Conservation (phyloP, 192 early-diverging fungal species). For the Phlyctochytrium arcticum region DNA sequence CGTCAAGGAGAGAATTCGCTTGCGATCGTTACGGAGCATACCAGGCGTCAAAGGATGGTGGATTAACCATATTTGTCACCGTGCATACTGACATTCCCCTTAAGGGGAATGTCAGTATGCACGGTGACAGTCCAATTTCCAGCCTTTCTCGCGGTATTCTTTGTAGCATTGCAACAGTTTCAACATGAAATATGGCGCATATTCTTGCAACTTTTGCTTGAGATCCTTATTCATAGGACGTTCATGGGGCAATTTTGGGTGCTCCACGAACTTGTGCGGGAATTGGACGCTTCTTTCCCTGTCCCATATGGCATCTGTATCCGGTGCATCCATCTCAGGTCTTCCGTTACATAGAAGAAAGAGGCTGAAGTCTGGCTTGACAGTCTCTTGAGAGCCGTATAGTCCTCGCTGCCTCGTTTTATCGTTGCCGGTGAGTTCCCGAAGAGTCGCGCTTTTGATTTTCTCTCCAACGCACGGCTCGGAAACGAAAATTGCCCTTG, state of each 20-base stretch:
- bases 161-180: conserved; percentile 2
- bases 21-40: conserved; percentile 14
- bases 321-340: not conserved
- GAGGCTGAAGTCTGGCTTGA: no score
- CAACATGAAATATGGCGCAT: conserved; percentile 2
- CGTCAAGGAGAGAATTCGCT: conserved; percentile 44
- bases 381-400: no score
- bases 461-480: no score
- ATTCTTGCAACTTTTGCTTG: not conserved
- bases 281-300: not conserved
- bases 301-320: conserved; percentile 1
- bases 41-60: conserved; percentile 15
- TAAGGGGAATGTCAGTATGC: no score
- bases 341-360: not conserved
- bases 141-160: not conserved
- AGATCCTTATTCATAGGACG: not conserved
- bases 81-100: no score
- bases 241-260: not conserved
- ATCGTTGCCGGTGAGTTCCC: no score
- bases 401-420: no score
- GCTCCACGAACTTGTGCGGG: not conserved
- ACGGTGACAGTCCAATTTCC: no score
- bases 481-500: no score
- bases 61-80: not conserved
- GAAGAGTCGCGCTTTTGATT: no score